Evolutionary conservation across 805 yeast species (phyloP).

Genomic region (Torulaspora microellipsoides): DNA sequence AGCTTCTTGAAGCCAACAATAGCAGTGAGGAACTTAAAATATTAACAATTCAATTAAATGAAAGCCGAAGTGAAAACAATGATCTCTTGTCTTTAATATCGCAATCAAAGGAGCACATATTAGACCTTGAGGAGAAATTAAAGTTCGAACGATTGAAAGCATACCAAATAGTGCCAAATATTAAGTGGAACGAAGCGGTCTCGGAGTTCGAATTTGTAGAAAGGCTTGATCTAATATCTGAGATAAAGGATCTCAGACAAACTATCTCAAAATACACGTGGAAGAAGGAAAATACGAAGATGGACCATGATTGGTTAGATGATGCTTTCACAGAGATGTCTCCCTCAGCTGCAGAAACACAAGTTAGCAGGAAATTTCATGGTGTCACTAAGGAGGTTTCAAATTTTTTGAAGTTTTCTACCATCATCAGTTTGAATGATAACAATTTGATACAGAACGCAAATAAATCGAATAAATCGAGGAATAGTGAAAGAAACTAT

Average conservation of each 20-base stretch:
- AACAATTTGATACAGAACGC: not conserved
- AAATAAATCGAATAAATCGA: not conserved
- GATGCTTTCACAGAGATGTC: too few species aligned
- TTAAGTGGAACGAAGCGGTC: not conserved
- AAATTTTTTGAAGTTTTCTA: constrained; percentile 2
- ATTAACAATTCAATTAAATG: constrained; percentile 22
- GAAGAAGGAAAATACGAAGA: not conserved
- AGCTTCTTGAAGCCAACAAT: constrained; percentile 25
- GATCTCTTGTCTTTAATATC: too few species aligned
- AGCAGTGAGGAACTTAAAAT: constrained; percentile 27
- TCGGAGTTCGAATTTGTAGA: constrained; percentile 16
- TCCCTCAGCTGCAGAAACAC: not conserved
- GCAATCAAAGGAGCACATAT: too few species aligned
- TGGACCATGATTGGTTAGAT: constrained; percentile 5
- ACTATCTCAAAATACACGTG: constrained; percentile 23
- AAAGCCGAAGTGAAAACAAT: constrained; percentile 33
- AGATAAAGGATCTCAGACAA: constrained; percentile 41
- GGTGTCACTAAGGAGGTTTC: not conserved
- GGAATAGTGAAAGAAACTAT: not conserved
- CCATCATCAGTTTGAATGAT: not conserved
- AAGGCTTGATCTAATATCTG: constrained; percentile 40
- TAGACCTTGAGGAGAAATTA: too few species aligned
- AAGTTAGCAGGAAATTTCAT: not conserved
- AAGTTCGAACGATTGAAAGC: too few species aligned
- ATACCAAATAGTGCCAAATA: too few species aligned